Evolutionary conservation across 371 early-diverging fungal species (phyloP).

Genomic region (Gilbertella persicaria): DNA sequence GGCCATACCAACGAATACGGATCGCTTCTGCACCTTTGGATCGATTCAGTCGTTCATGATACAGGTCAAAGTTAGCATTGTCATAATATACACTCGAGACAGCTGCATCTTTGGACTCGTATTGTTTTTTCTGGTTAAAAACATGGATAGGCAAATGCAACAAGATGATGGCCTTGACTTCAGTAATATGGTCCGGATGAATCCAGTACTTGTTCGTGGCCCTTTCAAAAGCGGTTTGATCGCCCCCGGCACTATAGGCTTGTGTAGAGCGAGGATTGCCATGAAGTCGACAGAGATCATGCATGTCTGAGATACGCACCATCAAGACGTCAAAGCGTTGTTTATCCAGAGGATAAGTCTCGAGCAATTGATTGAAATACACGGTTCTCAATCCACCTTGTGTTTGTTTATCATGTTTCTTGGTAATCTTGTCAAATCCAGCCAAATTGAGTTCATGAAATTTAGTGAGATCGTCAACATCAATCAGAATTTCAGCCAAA

Average conservation of each 20-base stretch:
- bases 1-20: constrained; percentile 83
- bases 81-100: constrained; percentile 96
- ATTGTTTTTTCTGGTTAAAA: constrained; percentile 63
- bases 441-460: constrained; percentile 88
- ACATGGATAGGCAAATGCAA: constrained; percentile 94
- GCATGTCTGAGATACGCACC: constrained; percentile 22
- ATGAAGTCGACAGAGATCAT: constrained; percentile 25
- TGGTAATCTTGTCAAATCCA: constrained; percentile 86
- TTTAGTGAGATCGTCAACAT: constrained; percentile 81
- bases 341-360: constrained; percentile 19
- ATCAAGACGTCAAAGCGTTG: constrained; percentile 35
- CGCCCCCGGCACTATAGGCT: constrained; percentile 15
- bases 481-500: constrained; percentile 43
- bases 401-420: constrained; percentile 81
- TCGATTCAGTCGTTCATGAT: constrained; percentile 88
- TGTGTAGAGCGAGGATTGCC: constrained; percentile 13
- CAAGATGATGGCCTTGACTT: constrained; percentile 88
- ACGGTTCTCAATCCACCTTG: constrained; percentile 69
- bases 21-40: constrained; percentile 92
- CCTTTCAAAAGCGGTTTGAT: constrained; percentile 80
- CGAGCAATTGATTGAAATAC: constrained; percentile 76
- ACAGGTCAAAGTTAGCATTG: constrained; percentile 89
- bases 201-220: constrained; percentile 98
- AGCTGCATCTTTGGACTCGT: constrained; percentile 43
- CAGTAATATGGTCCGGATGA: constrained; percentile 95